Evolutionary conservation across 257 asterid species (phyloP), one percentile per base, ranked within the genome.

Genomic region (Solanum microdontum): DNA sequence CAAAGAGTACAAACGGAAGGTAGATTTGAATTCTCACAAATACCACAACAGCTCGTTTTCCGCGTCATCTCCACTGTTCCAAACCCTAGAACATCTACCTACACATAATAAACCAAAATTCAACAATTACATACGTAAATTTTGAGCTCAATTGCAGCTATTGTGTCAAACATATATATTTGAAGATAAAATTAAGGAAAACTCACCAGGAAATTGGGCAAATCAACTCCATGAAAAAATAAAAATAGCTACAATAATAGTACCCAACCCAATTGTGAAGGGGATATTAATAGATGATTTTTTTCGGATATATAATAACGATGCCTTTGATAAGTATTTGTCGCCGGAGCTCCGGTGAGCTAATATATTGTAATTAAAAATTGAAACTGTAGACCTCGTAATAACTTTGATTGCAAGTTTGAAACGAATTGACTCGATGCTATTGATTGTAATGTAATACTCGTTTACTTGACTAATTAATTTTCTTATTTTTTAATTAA

Each of bases 1-100:
- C 99, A 97, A 84, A 88, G 60, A 45, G 96, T 87, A 86, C 99
- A 97, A 79, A 97, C 93, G 36, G 99, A 96, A 77, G 99, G 94
- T 86, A 94, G 96, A 90, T 97, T 97, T 37, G 93, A 90, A 88
- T 73, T 92, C 85, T 97, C 99, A 90, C 99, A 97, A 13, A 97
- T 43, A 77, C 94, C 97, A 90, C 99, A 97, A 89, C 91, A 51
- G 84, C 90, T 93, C 74, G 92, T 72, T 90, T 91, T 96, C 88
- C 94, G 90, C 60, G 93, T 90, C 84, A 93, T 89, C 89, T 87
- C 84, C 91, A 64, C 85, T 5, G 69, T 48, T 48, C 68, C 10
- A 34, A 82, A 82, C 30, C 85, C 85, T 82, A 82, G 43, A 76
- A 76, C 30, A 7, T 48, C 26, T 43, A 13, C 48, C 84, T 77